Evolutionary conservation across 345 rosid genomes (phyloP).

Genomic region (Stellera chamaejasme): DNA sequence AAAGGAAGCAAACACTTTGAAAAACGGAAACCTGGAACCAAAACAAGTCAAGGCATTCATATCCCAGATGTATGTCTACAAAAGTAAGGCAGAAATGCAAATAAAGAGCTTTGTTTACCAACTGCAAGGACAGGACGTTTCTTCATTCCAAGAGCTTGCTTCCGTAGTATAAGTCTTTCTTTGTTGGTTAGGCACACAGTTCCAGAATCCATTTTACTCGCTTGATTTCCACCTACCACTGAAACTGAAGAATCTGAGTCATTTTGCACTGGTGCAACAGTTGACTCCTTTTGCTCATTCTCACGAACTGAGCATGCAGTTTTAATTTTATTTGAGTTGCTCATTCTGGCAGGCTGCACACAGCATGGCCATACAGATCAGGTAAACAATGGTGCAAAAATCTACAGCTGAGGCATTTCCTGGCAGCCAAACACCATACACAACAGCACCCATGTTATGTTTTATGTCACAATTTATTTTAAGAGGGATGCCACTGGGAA

Average conservation of each 20-base stretch:
- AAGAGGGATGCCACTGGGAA: too few relatives aligned
- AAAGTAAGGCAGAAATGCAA: background rate
- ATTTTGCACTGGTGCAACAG: constrained; percentile 19
- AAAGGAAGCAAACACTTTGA: background rate
- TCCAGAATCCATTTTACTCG: constrained; percentile 24
- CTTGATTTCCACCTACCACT: constrained; percentile 12
- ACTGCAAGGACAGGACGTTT: constrained; percentile 82
- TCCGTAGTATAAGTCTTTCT: constrained; percentile 82
- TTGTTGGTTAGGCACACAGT: constrained; percentile 51
- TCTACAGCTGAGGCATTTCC: constrained; percentile 12
- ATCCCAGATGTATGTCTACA: background rate
- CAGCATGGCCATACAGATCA: too few relatives aligned
- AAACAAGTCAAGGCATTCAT: background rate
- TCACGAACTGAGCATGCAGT: constrained; percentile 15
- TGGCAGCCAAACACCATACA: constrained; percentile 22
- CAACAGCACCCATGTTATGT: background rate
- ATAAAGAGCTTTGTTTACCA: constrained; percentile 33
- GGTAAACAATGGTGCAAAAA: too few relatives aligned
- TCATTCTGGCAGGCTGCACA: too few relatives aligned
- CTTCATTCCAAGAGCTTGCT: constrained; percentile 81
- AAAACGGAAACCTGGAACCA: constrained; percentile 1
- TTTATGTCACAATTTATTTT: too few relatives aligned
- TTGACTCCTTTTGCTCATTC: constrained; percentile 18
- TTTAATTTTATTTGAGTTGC: constrained; percentile 5
- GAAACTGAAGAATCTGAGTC: constrained; percentile 18